A percentile compares a stretch with the other conserved stretches of the same genome.
These are phyloP conservation scores for Mortierella sp. DNA, from an alignment of 371 early-diverging fungal species.

Conservation along the genomic window DNA sequence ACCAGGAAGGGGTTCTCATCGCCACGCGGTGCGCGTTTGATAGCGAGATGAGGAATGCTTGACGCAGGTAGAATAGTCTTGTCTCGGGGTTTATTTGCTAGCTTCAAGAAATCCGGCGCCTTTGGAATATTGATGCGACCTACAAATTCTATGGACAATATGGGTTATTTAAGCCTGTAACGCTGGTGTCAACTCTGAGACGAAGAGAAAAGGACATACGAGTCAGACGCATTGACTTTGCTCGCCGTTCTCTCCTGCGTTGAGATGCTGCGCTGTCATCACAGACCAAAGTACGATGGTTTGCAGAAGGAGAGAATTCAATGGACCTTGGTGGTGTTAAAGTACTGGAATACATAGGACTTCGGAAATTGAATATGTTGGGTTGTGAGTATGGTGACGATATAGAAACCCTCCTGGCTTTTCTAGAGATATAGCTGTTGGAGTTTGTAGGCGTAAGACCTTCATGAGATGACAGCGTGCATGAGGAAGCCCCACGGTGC, in stretches of 20 bases:
- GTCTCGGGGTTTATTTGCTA: not conserved
- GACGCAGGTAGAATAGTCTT: not conserved
- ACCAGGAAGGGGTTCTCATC: constrained; percentile 3
- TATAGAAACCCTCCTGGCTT: not conserved
- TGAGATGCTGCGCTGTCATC: not conserved
- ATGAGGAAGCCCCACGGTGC: not conserved
- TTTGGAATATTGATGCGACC: not conserved
- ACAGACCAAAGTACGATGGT: not conserved
- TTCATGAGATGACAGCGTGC: not conserved
- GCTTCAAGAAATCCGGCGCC: not conserved
- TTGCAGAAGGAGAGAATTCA: not conserved
- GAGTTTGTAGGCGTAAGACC: not conserved
- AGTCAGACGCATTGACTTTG: not conserved
- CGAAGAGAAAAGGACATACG: not conserved
- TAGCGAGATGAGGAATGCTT: not conserved
- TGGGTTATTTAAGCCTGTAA: not conserved
- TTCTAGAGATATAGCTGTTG: not conserved
- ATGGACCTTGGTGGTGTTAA: not conserved
- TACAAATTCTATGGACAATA: not conserved
- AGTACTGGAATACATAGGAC: not conserved
- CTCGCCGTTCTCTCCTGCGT: not conserved
- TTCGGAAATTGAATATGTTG: not conserved
- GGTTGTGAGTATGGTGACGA: not conserved
- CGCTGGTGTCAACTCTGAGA: not conserved
- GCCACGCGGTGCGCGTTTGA: not conserved